Evolutionary conservation across 768 basidiomycete genomes (phyloP).

Genomic region (Erythrobasidium yunnanense): DNA sequence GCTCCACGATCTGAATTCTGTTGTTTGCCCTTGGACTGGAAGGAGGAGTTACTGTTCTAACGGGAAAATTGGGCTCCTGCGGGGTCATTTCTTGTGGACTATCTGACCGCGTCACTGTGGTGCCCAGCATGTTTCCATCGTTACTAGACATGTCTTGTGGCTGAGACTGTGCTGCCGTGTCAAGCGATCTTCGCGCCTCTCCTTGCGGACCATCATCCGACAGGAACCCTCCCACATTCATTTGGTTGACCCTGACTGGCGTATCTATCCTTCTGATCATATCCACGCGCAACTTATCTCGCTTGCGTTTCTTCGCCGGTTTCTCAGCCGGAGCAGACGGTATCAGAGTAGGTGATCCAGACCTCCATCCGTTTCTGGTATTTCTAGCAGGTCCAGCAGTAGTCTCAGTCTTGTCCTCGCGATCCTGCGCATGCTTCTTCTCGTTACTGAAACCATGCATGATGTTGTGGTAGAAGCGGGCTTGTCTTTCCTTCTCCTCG

Average conservation of each 20-base stretch:
- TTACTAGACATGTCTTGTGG: not conserved
- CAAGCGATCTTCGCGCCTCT: not conserved
- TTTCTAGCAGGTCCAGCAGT: not conserved
- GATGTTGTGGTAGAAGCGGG: not conserved
- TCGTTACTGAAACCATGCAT: not conserved
- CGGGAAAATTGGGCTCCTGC: not conserved
- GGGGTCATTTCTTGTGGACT: conserved; percentile 6
- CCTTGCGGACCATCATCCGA: not conserved
- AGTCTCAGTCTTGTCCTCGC: not conserved
- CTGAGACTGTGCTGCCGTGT: not conserved
- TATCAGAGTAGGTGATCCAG: not conserved
- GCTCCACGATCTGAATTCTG: not conserved
- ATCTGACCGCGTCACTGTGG: conserved; percentile 13
- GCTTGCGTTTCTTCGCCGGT: conserved; percentile 29
- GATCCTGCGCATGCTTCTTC: not conserved
- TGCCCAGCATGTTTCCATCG: not conserved
- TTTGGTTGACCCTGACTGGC: conserved; percentile 33
- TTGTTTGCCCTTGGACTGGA: not conserved
- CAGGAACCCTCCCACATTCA: conserved; percentile 33
- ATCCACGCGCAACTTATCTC: conserved; percentile 49
- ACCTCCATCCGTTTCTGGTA: not conserved
- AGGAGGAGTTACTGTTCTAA: not conserved
- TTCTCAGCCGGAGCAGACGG: not conserved
- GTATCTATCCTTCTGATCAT: conserved; percentile 56
- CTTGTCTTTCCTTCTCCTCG: not conserved